Percentiles rank a stretch among this genome's conserved stretches.
phyloP scores from a whole-genome alignment of 2,329 filamentous ascomycete species.

The Penicillium sp. region DNA sequence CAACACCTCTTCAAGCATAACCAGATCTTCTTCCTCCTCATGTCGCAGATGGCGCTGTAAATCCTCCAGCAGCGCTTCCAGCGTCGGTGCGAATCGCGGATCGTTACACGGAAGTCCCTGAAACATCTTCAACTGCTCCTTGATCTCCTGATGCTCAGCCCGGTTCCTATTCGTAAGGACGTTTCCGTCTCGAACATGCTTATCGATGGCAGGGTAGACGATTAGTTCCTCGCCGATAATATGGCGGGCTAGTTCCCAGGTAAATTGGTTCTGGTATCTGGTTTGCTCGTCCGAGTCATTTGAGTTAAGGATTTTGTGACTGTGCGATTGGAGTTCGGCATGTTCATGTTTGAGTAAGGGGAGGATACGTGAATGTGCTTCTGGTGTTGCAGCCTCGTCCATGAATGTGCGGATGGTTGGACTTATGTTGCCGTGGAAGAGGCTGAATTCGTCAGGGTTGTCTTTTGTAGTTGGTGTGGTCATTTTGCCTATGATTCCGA shows the following conservation, averaged over 20 bases:
- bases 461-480: not conserved
- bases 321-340: slow-evolving; percentile 42
- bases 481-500: not conserved
- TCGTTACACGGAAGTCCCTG: slow-evolving; percentile 47
- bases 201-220: slow-evolving; percentile 56
- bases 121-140: slow-evolving; percentile 51
- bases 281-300: slow-evolving; percentile 45
- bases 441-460: not conserved
- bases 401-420: not conserved
- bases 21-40: slow-evolving; percentile 53
- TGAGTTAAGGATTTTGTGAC: slow-evolving; percentile 44
- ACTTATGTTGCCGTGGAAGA: not conserved
- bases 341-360: slow-evolving; percentile 46
- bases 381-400: slow-evolving; percentile 1
- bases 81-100: slow-evolving; percentile 43
- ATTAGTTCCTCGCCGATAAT: slow-evolving; percentile 54
- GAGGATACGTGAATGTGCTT: slow-evolving; percentile 25
- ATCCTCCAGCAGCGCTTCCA: slow-evolving; percentile 46
- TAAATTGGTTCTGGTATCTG: slow-evolving; percentile 53
- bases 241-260: slow-evolving; percentile 55
- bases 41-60: slow-evolving; percentile 51
- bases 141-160: slow-evolving; percentile 54
- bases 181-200: slow-evolving; percentile 47
- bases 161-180: slow-evolving; percentile 51
- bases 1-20: slow-evolving; percentile 47